A percentile compares a stretch with the other conserved stretches of the same genome.
These are phyloP conservation scores for Phytophthora boehmeriae DNA, from an alignment of 352 stramenopile genomes.

Conservation along the genomic window DNA sequence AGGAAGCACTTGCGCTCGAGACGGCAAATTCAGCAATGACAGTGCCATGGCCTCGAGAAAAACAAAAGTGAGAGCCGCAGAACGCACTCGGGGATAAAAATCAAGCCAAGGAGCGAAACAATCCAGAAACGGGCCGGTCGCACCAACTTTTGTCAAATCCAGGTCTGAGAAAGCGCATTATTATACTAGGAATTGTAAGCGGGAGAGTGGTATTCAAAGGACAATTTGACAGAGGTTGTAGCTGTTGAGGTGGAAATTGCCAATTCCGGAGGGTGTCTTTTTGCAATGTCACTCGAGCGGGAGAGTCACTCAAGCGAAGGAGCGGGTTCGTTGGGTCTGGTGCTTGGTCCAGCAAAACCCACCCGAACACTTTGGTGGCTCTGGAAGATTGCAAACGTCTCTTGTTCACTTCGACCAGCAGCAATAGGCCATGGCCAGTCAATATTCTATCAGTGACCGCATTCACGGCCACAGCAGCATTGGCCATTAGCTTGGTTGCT, in stretches of 20 bases:
- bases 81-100: constrained; percentile 26
- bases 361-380: too few species aligned
- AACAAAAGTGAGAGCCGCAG: constrained; percentile 39
- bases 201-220: background rate
- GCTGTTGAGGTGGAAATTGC: background rate
- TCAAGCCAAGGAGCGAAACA: constrained; percentile 1
- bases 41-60: constrained; percentile 29
- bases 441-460: too few species aligned
- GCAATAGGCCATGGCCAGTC: too few species aligned
- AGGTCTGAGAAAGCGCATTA: background rate
- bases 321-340: too few species aligned
- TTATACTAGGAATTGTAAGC: background rate
- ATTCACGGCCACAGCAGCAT: too few species aligned
- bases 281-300: too few species aligned
- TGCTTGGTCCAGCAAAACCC: too few species aligned
- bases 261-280: background rate
- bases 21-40: constrained; percentile 70
- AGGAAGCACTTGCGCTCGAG: constrained; percentile 51
- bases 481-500: too few species aligned
- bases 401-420: too few species aligned
- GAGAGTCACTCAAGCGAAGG: too few species aligned
- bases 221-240: background rate
- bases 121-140: constrained; percentile 29
- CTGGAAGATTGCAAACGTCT: too few species aligned
- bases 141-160: background rate